Evolutionary conservation across 257 asterid genomes (phyloP).

Genomic region (Solanum dulcamara): DNA sequence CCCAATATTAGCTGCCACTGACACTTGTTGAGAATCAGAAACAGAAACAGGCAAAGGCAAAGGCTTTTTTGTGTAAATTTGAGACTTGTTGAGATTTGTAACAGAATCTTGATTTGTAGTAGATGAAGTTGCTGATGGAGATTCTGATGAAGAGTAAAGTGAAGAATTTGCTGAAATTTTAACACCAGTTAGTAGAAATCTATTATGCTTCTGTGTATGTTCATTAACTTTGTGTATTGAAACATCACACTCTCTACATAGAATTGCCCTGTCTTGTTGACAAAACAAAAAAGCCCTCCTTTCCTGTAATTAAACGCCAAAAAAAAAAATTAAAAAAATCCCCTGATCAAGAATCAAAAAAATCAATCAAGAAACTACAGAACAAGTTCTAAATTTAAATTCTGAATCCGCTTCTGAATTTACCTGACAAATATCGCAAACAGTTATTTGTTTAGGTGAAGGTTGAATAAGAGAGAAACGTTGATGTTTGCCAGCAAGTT

Average conservation of each 20-base stretch:
- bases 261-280: slow-evolving; percentile 82
- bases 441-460: slow-evolving; percentile 43
- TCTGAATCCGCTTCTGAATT: background rate
- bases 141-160: slow-evolving; percentile 22
- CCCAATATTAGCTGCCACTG: background rate
- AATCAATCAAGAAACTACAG: background rate
- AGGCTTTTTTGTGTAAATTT: slow-evolving; percentile 7
- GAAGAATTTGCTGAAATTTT: slow-evolving; percentile 43
- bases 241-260: slow-evolving; percentile 72
- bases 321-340: background rate
- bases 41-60: background rate
- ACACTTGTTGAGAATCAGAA: slow-evolving; percentile 4
- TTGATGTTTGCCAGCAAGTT: slow-evolving; percentile 79
- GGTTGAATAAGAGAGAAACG: slow-evolving; percentile 68
- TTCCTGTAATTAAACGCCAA: slow-evolving; percentile 27
- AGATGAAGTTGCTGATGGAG: slow-evolving; percentile 8
- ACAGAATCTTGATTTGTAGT: slow-evolving; percentile 15
- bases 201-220: slow-evolving; percentile 60
- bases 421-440: slow-evolving; percentile 92
- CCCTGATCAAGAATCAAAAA: background rate
- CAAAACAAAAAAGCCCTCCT: slow-evolving; percentile 82
- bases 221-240: slow-evolving; percentile 68
- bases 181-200: slow-evolving; percentile 74
- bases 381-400: background rate
- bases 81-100: slow-evolving; percentile 15